Evolutionary conservation across 805 yeast species (phyloP), one percentile per base, ranked within the genome.

Genomic region (Middelhovenomyces tepae): DNA sequence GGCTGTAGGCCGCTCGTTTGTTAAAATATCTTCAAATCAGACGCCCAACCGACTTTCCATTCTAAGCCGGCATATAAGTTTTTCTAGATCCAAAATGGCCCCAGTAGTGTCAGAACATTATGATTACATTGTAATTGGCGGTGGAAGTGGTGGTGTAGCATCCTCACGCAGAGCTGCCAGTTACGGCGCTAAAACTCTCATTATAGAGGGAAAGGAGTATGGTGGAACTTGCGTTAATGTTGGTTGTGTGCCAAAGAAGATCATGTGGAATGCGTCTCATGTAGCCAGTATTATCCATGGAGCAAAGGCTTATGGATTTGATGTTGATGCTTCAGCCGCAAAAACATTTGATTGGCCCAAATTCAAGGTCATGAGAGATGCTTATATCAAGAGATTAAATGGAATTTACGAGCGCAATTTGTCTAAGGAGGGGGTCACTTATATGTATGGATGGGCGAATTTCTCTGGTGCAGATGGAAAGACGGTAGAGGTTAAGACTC

Each of bases 81-180:
- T 26, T 13, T 16, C 36, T 11, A 16, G 15, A 7, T 14, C 36
- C 36, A 50, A 47, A 5, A 78, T 78, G 85, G 74, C 83, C 25
- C 75, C 79, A 18, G 48, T 65, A 28, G 41, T 34, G 9, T 22
- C 37, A 11, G 40, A 48, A 25, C 89, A 84, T 56, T 91, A 76
- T 67, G 86, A 91, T 52, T 89, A 83, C 56, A 65, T 91, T 32
- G 98, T 91, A 38, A 91, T 91, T 45, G 99, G 99, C 33, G 99
- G 98, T 38, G 99, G 99, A 9, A 85, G 95, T 22, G 99, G 97
- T 29, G 99, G 99, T 46, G 96, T 91, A 28, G 95, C 98, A n/a
- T 78, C 93, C 14, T 93, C 96, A 10, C 77, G 99, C 59, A 75
- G 97, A 50, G 97, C 98, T 8, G 95, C 97, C 22, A 44, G 51